These are phyloP conservation scores for Amphichorda felina DNA, from an alignment of 2,329 filamentous ascomycete species.

Conservation along the genomic window DNA sequence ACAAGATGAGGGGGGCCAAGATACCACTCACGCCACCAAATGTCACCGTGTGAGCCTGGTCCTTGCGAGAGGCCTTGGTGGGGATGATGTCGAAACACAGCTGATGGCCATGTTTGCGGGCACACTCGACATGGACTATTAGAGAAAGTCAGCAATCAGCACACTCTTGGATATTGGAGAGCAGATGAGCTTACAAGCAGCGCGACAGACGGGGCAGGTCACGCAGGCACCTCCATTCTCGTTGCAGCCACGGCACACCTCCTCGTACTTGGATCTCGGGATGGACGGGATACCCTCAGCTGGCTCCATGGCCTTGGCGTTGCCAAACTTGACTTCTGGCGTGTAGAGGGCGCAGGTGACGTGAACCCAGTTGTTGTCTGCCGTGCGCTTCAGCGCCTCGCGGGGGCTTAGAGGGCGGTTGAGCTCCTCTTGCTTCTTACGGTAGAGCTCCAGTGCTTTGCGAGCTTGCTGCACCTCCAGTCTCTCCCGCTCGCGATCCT, in stretches of 20 bases:
- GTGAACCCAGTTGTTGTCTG: constrained; percentile 97
- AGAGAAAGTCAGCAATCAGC: constrained; percentile 3
- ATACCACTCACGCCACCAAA: constrained; percentile 70
- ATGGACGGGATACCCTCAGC: constrained; percentile 87
- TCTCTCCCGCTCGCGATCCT: constrained; percentile 80
- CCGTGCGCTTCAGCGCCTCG: constrained; percentile 85
- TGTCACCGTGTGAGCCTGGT: constrained; percentile 68
- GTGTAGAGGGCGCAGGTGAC: constrained; percentile 88
- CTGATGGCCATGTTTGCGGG: constrained; percentile 67
- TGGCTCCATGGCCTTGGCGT: constrained; percentile 68
- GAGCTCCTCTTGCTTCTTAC: constrained; percentile 69
- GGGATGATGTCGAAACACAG: constrained; percentile 87
- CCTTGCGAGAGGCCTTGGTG: constrained; percentile 77
- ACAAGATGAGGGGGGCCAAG: constrained; percentile 84
- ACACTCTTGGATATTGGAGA: not conserved
- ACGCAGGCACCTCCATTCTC: constrained; percentile 66
- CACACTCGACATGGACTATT: constrained; percentile 79
- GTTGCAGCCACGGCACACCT: constrained; percentile 77
- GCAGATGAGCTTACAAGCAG: constrained; percentile 27
- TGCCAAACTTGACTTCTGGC: constrained; percentile 85
- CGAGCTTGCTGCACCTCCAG: constrained; percentile 74
- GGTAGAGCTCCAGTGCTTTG: constrained; percentile 71
- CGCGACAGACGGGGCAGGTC: constrained; percentile 63
- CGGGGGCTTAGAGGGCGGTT: constrained; percentile 75
- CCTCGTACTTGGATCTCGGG: constrained; percentile 57